phyloP scores from a whole-genome alignment of 1,139 yeast genomes.

The Saccharomyces pastorianus region DNA sequence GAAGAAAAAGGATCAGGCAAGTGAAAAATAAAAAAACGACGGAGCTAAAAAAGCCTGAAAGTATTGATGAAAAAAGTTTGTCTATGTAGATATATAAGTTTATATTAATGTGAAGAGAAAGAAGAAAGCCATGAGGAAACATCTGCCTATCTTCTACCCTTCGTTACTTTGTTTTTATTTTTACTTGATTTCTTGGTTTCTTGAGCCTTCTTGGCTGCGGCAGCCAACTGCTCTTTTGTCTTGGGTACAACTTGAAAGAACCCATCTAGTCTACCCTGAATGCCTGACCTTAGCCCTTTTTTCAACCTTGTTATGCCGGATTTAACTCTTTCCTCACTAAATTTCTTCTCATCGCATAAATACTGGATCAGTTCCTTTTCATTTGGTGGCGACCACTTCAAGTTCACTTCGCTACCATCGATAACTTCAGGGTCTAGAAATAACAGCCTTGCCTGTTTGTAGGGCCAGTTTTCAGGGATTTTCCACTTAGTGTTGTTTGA shows the following conservation, averaged over 20 bases:
- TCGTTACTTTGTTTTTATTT: constrained; percentile 26
- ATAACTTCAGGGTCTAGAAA: constrained; percentile 75
- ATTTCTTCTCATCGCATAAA: constrained; percentile 47
- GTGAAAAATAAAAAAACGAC: neutral
- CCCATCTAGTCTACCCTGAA: constrained; percentile 88
- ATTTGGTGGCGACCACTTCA: constrained; percentile 53
- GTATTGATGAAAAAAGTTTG: neutral
- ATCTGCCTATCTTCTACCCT: constrained; percentile 7
- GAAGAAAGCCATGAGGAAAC: neutral
- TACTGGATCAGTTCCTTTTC: constrained; percentile 34
- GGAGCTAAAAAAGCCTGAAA: neutral
- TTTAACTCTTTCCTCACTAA: constrained; percentile 83
- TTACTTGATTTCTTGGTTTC: constrained; percentile 33
- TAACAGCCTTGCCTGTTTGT: constrained; percentile 73
- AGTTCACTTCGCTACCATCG: constrained; percentile 48
- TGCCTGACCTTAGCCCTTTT: constrained; percentile 76
- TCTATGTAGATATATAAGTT: neutral
- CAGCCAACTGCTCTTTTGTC: constrained; percentile 36
- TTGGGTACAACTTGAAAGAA: constrained; percentile 71
- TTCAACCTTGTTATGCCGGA: constrained; percentile 79
- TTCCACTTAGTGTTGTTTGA: constrained; percentile 52
- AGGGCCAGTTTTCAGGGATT: constrained; percentile 95
- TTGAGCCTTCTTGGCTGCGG: constrained; percentile 36
- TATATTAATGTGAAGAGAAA: neutral
- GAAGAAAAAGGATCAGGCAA: neutral